Base-by-base conservation (phyloP, 306 rosid species). In the Quercus rubra region DNA sequence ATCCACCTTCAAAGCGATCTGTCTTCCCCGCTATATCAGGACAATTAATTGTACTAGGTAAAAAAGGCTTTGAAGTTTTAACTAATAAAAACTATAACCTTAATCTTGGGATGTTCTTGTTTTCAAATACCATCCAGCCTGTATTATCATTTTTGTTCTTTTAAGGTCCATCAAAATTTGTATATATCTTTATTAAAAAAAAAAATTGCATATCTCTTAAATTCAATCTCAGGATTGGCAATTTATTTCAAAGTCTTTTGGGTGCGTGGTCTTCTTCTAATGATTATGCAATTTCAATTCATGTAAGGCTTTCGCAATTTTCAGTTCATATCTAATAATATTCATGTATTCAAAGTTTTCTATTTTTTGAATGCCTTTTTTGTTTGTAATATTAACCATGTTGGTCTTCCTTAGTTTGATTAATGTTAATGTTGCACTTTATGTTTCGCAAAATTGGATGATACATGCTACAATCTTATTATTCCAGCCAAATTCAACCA, bases 11-110 rank as follows among this genome's bases (percentile, higher is more conserved):
- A 81, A 78, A 58, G 73, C 77, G 79, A 76, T 83, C 80, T 70
- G 78, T 77, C 66, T 55, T 33, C 68, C 27, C 54, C 74, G 55
- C 86, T 38, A 87, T 87, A 88, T 83, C 71, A 87, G 91, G 20
- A 75, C n/a, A 51, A 1, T 79, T 52, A 71, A 82, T 79, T 81
- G 78, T 54, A 76, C 83, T 71, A 43, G 59, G 18, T 46, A 21
- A 25, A 80, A 15, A 19, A 78, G 67, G 31, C 80, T 70, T 78
- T 58, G 71, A 41, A 49, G 54, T 49, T 49, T 49, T 49, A 49
- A 74, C 83, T 81, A 81, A 41, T 41, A 41, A 41, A 41, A 41
- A 7, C 46, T 41, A 41, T 41, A 41, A 62, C 70, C 86, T 83
- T 64, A 28, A 38, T 74, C 71, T 83, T 80, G 78, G 75, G 64